Evolutionary conservation across 2,329 filamentous ascomycete genomes (phyloP).

Genomic region (Stachybotrys echinatus): DNA sequence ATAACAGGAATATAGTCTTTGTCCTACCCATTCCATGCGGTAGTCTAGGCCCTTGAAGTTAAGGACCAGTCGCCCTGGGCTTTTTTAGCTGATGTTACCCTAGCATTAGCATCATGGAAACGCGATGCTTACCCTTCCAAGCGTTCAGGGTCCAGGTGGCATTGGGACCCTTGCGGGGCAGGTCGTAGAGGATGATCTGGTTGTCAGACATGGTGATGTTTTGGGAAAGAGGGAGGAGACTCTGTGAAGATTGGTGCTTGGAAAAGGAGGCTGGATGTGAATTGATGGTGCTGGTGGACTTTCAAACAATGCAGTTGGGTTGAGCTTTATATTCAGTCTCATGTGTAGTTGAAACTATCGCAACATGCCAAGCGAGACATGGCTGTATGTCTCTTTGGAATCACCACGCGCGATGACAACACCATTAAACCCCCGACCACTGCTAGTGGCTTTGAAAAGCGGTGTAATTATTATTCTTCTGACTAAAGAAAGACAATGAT

Average conservation of each 20-base stretch:
- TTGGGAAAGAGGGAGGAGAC: neutral
- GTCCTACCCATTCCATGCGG: slow-evolving; percentile 55
- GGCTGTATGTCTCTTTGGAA: too few species aligned
- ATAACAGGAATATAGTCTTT: too few species aligned
- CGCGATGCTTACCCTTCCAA: slow-evolving; percentile 55
- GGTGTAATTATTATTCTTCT: too few species aligned
- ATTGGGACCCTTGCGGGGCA: slow-evolving; percentile 46
- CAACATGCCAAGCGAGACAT: too few species aligned
- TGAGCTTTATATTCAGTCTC: too few species aligned
- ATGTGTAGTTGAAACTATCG: too few species aligned
- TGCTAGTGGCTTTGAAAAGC: too few species aligned
- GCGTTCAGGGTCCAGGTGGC: slow-evolving; percentile 62
- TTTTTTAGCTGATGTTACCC: slow-evolving; percentile 4
- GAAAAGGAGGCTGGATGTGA: neutral
- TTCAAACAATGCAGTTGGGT: too few species aligned
- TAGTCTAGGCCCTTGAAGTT: slow-evolving; percentile 67
- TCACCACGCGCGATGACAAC: too few species aligned
- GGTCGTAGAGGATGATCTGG: slow-evolving; percentile 49
- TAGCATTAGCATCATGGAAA: too few species aligned
- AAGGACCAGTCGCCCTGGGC: slow-evolving; percentile 54
- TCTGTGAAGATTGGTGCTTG: neutral
- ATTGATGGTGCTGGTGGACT: neutral
- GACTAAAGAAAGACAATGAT: too few species aligned
- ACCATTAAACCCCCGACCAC: too few species aligned
- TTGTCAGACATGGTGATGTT: neutral